Evolutionary conservation across 768 basidiomycete genomes (phyloP), one percentile per base, ranked within the genome.

Genomic region (Mycena albidolilacea): DNA sequence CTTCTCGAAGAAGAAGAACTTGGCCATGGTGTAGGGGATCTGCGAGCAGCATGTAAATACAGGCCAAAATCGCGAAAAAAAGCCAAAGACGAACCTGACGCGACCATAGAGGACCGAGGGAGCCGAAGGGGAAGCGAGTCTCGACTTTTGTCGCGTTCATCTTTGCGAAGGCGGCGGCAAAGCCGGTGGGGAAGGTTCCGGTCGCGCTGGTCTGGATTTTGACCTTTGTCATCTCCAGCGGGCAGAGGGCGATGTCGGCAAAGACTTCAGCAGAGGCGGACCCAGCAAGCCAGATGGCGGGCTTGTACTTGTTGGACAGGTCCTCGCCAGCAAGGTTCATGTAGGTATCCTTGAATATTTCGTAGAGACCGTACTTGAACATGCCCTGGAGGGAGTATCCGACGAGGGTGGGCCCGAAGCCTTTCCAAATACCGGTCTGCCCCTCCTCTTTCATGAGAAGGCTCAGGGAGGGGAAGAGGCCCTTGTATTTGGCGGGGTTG

Each of bases 1-100:
- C 88, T 92, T 92, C 83, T 97, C 95, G 82, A 92, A 97, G 90
- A 95, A 96, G 90, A 90, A 95, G 91, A 98, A 98, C 86, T 98
- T 98, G 87, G 96, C 96, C 96, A 98, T 97, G 79, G 97, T 98
- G 89, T 98, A 98, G 66, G 97, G 97, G 79, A 97, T 96, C 93
- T 97, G 39, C 17, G 38, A 55, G 41, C 23, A 57, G 66, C 14
- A 64, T 21, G 14, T 8, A 12, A 57, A 46, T 62, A 58, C 21
- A 58, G 55, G 39, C 66, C 5, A 61, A 11, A 3, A 35, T 41
- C 30, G 30, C 30, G 5, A 44, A 54, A 3, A 44, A n/a, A 65
- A 48, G 7, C 3, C 5, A 0, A 41, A 52, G 15, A 77, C 86
- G 64, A 70, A 93, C 93, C 87, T 95, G 94, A 81, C 94, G 94